These are phyloP conservation scores for Aspergillus pseudoterreus DNA, from an alignment of 2,329 filamentous ascomycete species.

Conservation along the genomic window DNA sequence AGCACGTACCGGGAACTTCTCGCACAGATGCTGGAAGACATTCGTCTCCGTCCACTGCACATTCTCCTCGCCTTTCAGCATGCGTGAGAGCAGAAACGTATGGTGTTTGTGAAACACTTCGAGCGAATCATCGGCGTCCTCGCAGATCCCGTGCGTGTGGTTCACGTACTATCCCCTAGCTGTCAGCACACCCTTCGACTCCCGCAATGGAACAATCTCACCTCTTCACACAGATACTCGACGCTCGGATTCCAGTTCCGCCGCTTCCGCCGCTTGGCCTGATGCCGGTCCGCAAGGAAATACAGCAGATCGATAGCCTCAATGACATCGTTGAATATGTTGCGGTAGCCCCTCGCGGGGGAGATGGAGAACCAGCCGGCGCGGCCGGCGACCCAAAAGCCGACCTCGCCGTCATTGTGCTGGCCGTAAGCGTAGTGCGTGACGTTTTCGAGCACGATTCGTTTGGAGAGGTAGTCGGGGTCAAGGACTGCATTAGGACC, in stretches of 20 bases:
- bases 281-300: conserved; percentile 58
- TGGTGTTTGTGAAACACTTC: conserved; percentile 46
- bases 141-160: conserved; percentile 39
- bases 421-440: conserved; percentile 49
- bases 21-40: conserved; percentile 42
- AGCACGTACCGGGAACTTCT: conserved; percentile 38
- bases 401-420: conserved; percentile 53
- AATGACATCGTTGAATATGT: conserved; percentile 53
- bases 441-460: conserved; percentile 47
- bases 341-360: conserved; percentile 51
- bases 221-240: conserved; percentile 40
- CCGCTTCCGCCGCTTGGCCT: conserved; percentile 35
- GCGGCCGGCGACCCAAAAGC: conserved; percentile 59
- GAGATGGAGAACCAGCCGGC: conserved; percentile 61
- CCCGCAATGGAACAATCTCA: conserved; percentile 16
- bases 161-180: conserved; percentile 34
- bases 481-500: conserved; percentile 31
- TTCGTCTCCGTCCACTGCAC: conserved; percentile 44
- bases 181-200: not conserved
- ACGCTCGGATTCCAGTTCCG: conserved; percentile 33
- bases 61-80: conserved; percentile 44
- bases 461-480: conserved; percentile 36
- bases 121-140: conserved; percentile 45
- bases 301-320: conserved; percentile 59
- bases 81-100: conserved; percentile 44